Conservation (phyloP, 495 filamentous ascomycete species). For the Daldinia bambusicola region DNA sequence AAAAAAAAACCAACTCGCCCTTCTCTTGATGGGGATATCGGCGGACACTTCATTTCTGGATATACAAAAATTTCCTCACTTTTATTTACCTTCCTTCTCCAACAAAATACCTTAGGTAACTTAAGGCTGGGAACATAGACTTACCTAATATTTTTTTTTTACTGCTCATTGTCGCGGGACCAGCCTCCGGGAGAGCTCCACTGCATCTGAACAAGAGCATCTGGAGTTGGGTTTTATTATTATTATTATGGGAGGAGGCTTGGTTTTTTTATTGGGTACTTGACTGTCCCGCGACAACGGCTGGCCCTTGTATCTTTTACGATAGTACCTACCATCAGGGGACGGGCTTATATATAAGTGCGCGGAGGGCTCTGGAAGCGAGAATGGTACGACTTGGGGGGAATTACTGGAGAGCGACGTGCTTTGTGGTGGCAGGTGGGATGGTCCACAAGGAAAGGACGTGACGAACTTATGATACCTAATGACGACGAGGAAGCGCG, state of each 20-base stretch:
- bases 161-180: conserved; percentile 39
- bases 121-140: background rate
- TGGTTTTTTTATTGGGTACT: background rate
- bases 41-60: conserved; percentile 34
- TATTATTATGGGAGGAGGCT: conserved; percentile 23
- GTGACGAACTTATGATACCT: conserved; percentile 32
- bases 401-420: background rate
- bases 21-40: conserved; percentile 27
- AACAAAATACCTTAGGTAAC: background rate
- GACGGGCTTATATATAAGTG: background rate
- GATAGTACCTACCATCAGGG: conserved; percentile 21
- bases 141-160: conserved; percentile 32
- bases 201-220: conserved; percentile 21
- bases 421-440: conserved; percentile 26
- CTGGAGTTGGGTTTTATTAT: conserved; percentile 16
- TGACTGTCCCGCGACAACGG: conserved; percentile 27
- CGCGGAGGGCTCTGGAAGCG: conserved; percentile 47
- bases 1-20: conserved; percentile 5
- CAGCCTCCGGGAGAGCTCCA: conserved; percentile 29
- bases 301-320: conserved; percentile 25
- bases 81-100: conserved; percentile 11
- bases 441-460: conserved; percentile 19
- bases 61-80: conserved; percentile 23
- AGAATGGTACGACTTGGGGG: conserved; percentile 4
- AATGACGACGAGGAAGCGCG: conserved; percentile 19